A percentile compares a stretch with the other conserved stretches of the same genome.
phyloP scores from a whole-genome alignment of 306 rosid genomes.

The Pterocarpus macrocarpus region DNA sequence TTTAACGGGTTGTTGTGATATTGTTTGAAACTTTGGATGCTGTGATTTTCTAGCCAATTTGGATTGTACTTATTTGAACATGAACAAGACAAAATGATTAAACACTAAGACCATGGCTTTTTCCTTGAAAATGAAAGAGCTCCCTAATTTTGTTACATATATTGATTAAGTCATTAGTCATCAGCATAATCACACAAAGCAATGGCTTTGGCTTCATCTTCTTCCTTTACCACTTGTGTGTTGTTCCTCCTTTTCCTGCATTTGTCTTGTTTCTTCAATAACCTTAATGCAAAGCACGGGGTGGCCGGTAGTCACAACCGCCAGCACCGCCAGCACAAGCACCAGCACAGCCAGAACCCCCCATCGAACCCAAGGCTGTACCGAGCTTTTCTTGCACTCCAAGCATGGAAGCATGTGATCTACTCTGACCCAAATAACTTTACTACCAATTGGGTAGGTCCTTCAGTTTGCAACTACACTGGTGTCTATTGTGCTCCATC shows the following conservation, averaged over 20 bases:
- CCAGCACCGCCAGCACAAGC: constrained; percentile 22
- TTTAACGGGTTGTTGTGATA: constrained; percentile 58
- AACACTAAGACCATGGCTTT: constrained; percentile 51
- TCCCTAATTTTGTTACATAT: constrained; percentile 47
- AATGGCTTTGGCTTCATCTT: constrained; percentile 66
- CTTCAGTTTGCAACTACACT: constrained; percentile 76
- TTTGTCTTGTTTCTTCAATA: constrained; percentile 57
- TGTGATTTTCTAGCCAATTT: constrained; percentile 53
- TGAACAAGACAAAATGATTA: constrained; percentile 65
- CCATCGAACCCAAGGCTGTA: constrained; percentile 65
- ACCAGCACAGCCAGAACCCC: constrained; percentile 37
- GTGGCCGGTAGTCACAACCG: constrained; percentile 43
- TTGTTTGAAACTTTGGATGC: constrained; percentile 36
- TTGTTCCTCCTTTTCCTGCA: constrained; percentile 54
- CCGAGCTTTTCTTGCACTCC: constrained; percentile 79
- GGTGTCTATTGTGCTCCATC: constrained; percentile 79
- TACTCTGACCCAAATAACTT: constrained; percentile 83
- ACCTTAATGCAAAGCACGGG: constrained; percentile 63
- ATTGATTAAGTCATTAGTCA: constrained; percentile 49
- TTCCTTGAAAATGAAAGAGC: constrained; percentile 45
- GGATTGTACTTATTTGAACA: constrained; percentile 44
- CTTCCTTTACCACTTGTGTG: constrained; percentile 42
- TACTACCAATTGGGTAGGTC: constrained; percentile 82
- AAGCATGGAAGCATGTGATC: constrained; percentile 86
- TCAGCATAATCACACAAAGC: constrained; percentile 31